These are phyloP conservation scores for Adansonia gregorii DNA, from an alignment of 441 rosid genomes.

Conservation along the genomic window DNA sequence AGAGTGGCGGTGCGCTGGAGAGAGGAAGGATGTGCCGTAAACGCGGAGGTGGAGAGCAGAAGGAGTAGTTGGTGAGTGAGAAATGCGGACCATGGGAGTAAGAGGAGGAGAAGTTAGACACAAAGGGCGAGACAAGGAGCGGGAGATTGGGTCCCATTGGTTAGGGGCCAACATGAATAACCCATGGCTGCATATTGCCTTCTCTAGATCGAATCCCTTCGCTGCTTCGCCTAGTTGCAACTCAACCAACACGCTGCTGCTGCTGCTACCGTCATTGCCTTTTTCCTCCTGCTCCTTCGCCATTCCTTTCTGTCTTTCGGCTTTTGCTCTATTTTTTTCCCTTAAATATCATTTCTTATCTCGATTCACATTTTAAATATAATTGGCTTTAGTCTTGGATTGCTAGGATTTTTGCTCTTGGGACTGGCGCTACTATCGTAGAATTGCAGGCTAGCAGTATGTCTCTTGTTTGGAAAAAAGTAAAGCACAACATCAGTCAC, in stretches of 20 bases:
- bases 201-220: slow-evolving; percentile 42
- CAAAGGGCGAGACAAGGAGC: slow-evolving; percentile 49
- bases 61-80: slow-evolving; percentile 34
- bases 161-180: slow-evolving; percentile 73
- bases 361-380: too few relatives aligned
- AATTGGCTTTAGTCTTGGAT: too few relatives aligned
- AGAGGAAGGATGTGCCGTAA: slow-evolving; percentile 26
- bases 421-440: not conserved
- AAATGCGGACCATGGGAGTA: slow-evolving; percentile 41
- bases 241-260: slow-evolving; percentile 21
- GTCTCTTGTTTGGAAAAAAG: not conserved
- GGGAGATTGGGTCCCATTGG: slow-evolving; percentile 40
- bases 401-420: not conserved
- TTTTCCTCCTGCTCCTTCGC: not conserved
- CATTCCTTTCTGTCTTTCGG: not conserved
- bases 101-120: slow-evolving; percentile 27
- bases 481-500: too few relatives aligned
- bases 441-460: not conserved
- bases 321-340: not conserved
- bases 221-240: slow-evolving; percentile 20
- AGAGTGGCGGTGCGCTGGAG: slow-evolving; percentile 17
- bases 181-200: slow-evolving; percentile 66
- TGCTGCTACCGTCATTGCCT: not conserved
- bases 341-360: too few relatives aligned
- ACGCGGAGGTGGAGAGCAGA: slow-evolving; percentile 34